phyloP scores from a whole-genome alignment of 192 early-diverging fungal species.

The Linderina pennispora region DNA sequence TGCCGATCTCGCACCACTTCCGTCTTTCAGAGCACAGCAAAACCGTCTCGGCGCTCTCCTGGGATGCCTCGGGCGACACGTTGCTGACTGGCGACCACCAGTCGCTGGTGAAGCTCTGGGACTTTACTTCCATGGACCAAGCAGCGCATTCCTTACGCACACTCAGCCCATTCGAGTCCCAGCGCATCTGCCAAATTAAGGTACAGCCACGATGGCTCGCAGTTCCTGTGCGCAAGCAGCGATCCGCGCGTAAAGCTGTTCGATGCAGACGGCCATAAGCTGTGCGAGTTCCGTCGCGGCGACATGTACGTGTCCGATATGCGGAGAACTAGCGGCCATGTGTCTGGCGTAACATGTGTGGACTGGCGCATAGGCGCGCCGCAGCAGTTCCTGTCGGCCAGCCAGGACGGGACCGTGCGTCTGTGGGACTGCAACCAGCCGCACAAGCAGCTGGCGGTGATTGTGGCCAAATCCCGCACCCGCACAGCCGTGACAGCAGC shows the following conservation, averaged over 20 bases:
- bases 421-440: constrained; percentile 78
- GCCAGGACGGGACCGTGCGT: constrained; percentile 69
- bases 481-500: constrained; percentile 65
- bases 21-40: constrained; percentile 15
- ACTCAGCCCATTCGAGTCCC: constrained; percentile 71
- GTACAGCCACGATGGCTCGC: constrained; percentile 68
- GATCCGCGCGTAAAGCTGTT: constrained; percentile 68
- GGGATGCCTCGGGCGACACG: constrained; percentile 77
- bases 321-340: constrained; percentile 79
- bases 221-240: constrained; percentile 74
- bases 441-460: constrained; percentile 65
- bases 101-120: constrained; percentile 82
- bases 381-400: constrained; percentile 66
- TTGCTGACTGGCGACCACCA: constrained; percentile 78
- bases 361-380: constrained; percentile 74
- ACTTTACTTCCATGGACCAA: constrained; percentile 86
- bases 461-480: constrained; percentile 69
- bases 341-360: constrained; percentile 66
- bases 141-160: constrained; percentile 68
- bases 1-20: constrained; percentile 6
- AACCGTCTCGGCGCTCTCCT: constrained; percentile 59
- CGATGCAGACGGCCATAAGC: constrained; percentile 67
- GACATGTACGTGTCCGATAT: constrained; percentile 92
- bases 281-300: constrained; percentile 78
- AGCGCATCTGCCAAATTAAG: constrained; percentile 78